Evolutionary conservation across 257 asterid species (phyloP), one percentile per base, ranked within the genome.

Genomic region (Asclepias syriaca): DNA sequence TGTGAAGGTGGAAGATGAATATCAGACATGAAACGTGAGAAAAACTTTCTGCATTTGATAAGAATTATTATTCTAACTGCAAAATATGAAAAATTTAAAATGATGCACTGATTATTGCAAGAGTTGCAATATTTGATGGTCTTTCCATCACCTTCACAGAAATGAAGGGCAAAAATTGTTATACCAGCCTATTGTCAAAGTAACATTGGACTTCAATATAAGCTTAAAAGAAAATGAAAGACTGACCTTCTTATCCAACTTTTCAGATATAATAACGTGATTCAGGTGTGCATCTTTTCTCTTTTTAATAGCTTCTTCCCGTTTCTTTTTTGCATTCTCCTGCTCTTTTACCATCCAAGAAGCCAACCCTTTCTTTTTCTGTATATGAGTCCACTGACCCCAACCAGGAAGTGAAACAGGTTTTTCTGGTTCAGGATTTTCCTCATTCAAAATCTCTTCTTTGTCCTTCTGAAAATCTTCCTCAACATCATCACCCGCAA

Each of bases 381-480:
- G 99, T 59, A 95, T 56, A 21, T 85, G 68, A 54, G 99, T 86
- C 99, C 99, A 95, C 49, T 90, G 99, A 66, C 99, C 99, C 99
- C 99, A 95, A 45, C 99, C 99, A 69, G 96, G 99, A 75, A 95
- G 79, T 63, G 90, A 69, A 43, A 79, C 77, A 0, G 96, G 99
- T 75, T 90, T 83, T 71, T 94, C 99, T 9, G 97, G 98, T 75
- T 88, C 89, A 21, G 98, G 99, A 76, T 83, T 83, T 86, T 95
- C 99, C 83, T 86, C 93, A 60, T 87, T 82, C 84, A 91, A 78
- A 50, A 84, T 78, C 15, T 84, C 95, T 45, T 88, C 87, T 81
- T 95, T 95, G 72, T 90, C 95, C 77, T 90, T 92, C 78, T 81
- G 87, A 72, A 95, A 95, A 21, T 87, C 90, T 71, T 87, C 99